These are phyloP conservation scores for Fusarium caatingaense DNA, from an alignment of 2,329 filamentous ascomycete species.

Conservation along the genomic window DNA sequence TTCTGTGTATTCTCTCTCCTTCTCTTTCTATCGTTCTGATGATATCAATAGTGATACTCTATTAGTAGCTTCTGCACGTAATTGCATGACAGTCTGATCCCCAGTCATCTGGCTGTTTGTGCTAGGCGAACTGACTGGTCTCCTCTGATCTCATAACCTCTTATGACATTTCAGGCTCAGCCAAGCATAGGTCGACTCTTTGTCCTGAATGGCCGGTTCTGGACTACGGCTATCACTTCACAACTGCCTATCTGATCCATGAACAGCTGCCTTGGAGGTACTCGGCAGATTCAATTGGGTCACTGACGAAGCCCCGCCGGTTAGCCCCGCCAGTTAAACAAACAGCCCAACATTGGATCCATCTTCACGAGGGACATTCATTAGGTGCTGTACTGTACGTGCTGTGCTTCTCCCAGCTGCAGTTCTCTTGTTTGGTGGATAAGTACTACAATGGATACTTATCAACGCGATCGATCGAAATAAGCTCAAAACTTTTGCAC, in stretches of 20 bases:
- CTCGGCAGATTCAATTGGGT: slow-evolving; percentile 28
- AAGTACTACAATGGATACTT: not conserved
- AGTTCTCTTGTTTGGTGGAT: not conserved
- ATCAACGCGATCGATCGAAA: slow-evolving; percentile 10
- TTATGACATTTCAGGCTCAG: slow-evolving; percentile 13
- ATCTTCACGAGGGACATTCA: not conserved
- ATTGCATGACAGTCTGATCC: not conserved
- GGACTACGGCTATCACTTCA: slow-evolving; percentile 29
- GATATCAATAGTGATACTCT: not conserved
- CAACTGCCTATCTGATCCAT: slow-evolving; percentile 25
- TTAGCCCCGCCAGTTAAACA: slow-evolving; percentile 24
- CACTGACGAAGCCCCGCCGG: slow-evolving; percentile 25
- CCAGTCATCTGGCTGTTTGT: not conserved
- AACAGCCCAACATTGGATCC: not conserved
- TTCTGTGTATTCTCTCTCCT: slow-evolving; percentile 6
- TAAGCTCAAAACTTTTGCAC: not conserved
- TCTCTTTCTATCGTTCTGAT: slow-evolving; percentile 1
- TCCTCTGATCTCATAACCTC: slow-evolving; percentile 19
- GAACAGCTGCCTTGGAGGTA: slow-evolving; percentile 14
- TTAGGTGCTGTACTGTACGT: not conserved
- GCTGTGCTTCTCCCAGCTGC: not conserved
- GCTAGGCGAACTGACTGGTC: slow-evolving; percentile 2
- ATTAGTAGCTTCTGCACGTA: slow-evolving; percentile 5
- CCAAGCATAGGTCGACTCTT: slow-evolving; percentile 15
- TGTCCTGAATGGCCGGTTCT: slow-evolving; percentile 35